Percentiles rank a stretch among this genome's conserved stretches.
Evolutionary conservation across 495 filamentous ascomycete genomes (phyloP).

Genomic region (Aspergillus bridgeri): DNA sequence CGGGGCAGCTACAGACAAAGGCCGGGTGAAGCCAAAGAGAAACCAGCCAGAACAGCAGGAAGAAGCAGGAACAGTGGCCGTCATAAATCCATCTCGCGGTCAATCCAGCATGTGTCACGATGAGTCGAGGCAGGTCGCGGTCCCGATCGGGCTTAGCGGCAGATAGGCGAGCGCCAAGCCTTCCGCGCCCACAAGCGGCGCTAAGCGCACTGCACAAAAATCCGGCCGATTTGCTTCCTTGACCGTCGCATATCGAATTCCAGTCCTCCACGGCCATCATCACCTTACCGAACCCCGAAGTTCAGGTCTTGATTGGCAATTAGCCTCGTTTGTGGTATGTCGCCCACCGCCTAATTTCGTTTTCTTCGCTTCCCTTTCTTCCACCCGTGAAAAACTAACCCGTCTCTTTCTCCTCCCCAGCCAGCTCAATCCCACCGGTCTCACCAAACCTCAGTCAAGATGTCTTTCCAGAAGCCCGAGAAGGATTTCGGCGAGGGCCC

Average conservation of each 20-base stretch:
- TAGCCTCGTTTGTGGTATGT: slow-evolving; percentile 27
- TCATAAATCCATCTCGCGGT: slow-evolving; percentile 5
- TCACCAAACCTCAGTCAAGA: slow-evolving; percentile 48
- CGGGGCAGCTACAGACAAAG: not conserved
- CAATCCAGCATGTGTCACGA: slow-evolving; percentile 1
- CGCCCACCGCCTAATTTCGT: not conserved
- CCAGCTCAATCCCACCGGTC: slow-evolving; percentile 25
- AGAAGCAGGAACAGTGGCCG: no score
- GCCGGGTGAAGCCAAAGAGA: no score
- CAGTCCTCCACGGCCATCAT: slow-evolving; percentile 55
- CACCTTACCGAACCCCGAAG: slow-evolving; percentile 74
- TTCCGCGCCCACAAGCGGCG: slow-evolving; percentile 31
- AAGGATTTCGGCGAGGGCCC: slow-evolving; percentile 90
- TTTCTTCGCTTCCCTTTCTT: not conserved
- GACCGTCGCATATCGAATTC: slow-evolving; percentile 26
- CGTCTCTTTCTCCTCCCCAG: not conserved
- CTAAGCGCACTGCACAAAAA: slow-evolving; percentile 15
- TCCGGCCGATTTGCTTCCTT: not conserved
- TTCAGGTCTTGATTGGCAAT: slow-evolving; percentile 60
- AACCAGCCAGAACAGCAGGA: not conserved
- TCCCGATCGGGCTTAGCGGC: slow-evolving; percentile 30
- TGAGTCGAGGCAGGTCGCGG: not conserved
- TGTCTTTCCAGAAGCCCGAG: slow-evolving; percentile 95
- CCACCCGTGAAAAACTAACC: slow-evolving; percentile 10
- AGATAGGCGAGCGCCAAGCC: slow-evolving; percentile 47